Percentiles rank a stretch among this genome's conserved stretches.
Conservation (phyloP, 805 yeast genomes). For the Candida quercuum region DNA sequence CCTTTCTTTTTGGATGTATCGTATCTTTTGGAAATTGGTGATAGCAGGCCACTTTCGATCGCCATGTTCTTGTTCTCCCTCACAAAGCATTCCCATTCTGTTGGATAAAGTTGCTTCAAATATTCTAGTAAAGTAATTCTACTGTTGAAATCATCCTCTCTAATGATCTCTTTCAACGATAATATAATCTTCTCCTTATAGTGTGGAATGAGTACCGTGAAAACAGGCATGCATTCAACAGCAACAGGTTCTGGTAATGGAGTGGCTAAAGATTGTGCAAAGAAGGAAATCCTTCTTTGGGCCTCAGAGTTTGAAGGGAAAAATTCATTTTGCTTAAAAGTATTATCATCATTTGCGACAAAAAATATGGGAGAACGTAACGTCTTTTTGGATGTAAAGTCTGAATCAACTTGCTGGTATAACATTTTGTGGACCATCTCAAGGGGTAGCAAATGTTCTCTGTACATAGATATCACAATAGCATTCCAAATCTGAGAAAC, state of each 20-base stretch:
- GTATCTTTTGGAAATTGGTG: slow-evolving; percentile 12
- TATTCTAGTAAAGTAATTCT: slow-evolving; percentile 83
- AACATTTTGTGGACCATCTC: slow-evolving; percentile 67
- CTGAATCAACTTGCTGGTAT: slow-evolving; percentile 34
- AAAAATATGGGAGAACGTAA: slow-evolving; percentile 74
- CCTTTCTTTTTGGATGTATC: slow-evolving; percentile 14
- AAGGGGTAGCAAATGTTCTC: slow-evolving; percentile 70
- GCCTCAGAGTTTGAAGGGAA: slow-evolving; percentile 70
- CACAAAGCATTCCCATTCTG: slow-evolving; percentile 81
- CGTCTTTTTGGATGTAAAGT: slow-evolving; percentile 32
- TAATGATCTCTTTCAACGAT: slow-evolving; percentile 70
- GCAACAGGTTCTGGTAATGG: slow-evolving; percentile 74
- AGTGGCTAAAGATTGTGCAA: slow-evolving; percentile 85
- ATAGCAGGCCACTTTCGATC: slow-evolving; percentile 41
- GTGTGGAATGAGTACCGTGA: slow-evolving; percentile 84
- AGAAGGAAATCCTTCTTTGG: slow-evolving; percentile 74
- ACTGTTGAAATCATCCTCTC: slow-evolving; percentile 53
- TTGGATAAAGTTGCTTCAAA: slow-evolving; percentile 61
- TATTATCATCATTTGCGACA: slow-evolving; percentile 76
- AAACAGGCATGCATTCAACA: slow-evolving; percentile 69
- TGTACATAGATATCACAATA: slow-evolving; percentile 73
- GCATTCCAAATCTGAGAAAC: slow-evolving; percentile 81
- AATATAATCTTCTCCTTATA: slow-evolving; percentile 77
- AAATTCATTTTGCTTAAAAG: slow-evolving; percentile 53
- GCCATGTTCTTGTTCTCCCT: slow-evolving; percentile 65